Conservation (phyloP, 352 stramenopile species). For the Pythium vanterpoolii region DNA sequence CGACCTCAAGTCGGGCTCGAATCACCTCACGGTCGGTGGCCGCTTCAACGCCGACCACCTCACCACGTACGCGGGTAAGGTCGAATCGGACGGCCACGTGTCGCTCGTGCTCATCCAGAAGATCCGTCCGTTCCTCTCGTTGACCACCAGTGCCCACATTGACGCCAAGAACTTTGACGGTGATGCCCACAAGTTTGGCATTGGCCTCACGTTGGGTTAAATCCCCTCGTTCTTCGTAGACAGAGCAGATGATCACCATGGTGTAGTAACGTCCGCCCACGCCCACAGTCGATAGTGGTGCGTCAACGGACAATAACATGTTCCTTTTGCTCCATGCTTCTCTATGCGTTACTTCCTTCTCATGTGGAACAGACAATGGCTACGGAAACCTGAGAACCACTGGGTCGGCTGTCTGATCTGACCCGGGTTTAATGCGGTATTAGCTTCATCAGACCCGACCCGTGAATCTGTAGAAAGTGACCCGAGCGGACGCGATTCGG, state of each 20-base stretch:
- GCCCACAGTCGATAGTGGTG: not conserved
- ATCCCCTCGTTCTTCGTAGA: conserved; percentile 11
- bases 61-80: conserved; percentile 83
- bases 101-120: conserved; percentile 85
- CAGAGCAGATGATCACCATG: conserved; percentile 7
- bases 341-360: not conserved
- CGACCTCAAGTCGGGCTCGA: conserved; percentile 78
- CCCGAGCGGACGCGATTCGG: conserved; percentile 4
- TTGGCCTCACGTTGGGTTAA: conserved; percentile 87
- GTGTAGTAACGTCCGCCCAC: conserved; percentile 7
- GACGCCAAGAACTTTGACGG: conserved; percentile 91
- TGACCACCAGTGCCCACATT: conserved; percentile 84
- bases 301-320: conserved; percentile 21
- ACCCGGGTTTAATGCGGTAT: not conserved
- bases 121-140: conserved; percentile 78
- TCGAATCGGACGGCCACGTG: conserved; percentile 83
- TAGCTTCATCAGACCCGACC: not conserved
- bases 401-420: not conserved
- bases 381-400: too few relatives aligned
- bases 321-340: conserved; percentile 17
- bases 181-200: conserved; percentile 89
- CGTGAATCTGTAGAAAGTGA: not conserved
- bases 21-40: conserved; percentile 73
- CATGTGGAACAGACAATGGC: not conserved
- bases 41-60: conserved; percentile 71